Conservation (phyloP, 495 filamentous ascomycete genomes). For the Lophium mytilinum region DNA sequence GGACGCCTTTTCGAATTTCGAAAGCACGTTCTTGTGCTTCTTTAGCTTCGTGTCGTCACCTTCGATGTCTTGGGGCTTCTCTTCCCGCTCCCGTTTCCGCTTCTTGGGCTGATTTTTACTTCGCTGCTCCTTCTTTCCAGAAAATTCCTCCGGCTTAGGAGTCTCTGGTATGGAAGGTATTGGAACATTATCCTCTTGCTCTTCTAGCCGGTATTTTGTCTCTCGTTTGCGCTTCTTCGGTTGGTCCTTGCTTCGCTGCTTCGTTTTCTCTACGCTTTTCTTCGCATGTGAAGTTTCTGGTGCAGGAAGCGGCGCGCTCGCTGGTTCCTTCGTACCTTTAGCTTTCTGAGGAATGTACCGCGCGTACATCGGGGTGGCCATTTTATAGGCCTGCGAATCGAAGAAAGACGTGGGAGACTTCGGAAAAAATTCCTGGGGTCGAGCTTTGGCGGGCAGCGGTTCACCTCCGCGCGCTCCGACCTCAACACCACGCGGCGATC, state of each 20-base stretch:
- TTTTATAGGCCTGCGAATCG: slow-evolving; percentile 7
- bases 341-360: slow-evolving; percentile 43
- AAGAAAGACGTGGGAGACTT: background rate
- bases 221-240: background rate
- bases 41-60: slow-evolving; percentile 22
- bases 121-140: slow-evolving; percentile 8
- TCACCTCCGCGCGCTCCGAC: too few relatives aligned
- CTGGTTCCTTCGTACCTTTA: slow-evolving; percentile 2
- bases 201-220: background rate
- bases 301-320: background rate
- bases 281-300: slow-evolving; percentile 9
- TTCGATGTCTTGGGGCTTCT: slow-evolving; percentile 12
- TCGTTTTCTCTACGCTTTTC: slow-evolving; percentile 23
- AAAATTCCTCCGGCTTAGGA: background rate
- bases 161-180: background rate
- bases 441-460: slow-evolving; percentile 15
- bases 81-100: slow-evolving; percentile 13
- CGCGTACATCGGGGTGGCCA: slow-evolving; percentile 41
- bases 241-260: background rate
- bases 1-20: slow-evolving; percentile 33
- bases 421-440: slow-evolving; percentile 11
- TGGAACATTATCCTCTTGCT: background rate
- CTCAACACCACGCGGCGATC: background rate
- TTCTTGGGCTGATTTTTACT: slow-evolving; percentile 8
- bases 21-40: slow-evolving; percentile 31